phyloP scores from a whole-genome alignment of 2,329 filamentous ascomycete genomes.

The Alternaria burnsii region DNA sequence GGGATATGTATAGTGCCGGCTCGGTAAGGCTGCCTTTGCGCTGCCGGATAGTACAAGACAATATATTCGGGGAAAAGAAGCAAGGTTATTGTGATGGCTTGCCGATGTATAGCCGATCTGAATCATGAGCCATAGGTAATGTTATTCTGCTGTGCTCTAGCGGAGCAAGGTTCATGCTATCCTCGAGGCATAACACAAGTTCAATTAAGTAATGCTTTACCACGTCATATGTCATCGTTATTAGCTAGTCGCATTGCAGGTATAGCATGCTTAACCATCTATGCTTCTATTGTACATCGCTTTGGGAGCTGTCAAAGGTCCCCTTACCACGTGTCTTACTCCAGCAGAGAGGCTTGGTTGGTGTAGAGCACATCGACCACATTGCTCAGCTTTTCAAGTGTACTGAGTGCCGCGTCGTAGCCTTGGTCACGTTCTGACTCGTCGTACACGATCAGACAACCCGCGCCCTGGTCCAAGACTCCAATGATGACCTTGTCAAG shows the following conservation, averaged over 20 bases:
- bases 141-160: background rate
- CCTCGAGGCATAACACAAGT: background rate
- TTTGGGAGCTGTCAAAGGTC: constrained; percentile 10
- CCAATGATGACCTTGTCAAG: constrained; percentile 98
- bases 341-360: constrained; percentile 94
- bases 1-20: constrained; percentile 6
- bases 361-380: constrained; percentile 98
- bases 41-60: constrained; percentile 5
- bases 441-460: constrained; percentile 95
- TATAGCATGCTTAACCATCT: constrained; percentile 28
- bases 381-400: constrained; percentile 95
- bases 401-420: constrained; percentile 92
- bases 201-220: background rate
- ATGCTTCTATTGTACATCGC: constrained; percentile 47
- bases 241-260: constrained; percentile 25
- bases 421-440: constrained; percentile 92
- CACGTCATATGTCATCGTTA: constrained; percentile 27
- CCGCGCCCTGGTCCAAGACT: constrained; percentile 95
- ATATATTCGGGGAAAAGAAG: constrained; percentile 1
- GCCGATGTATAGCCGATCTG: background rate
- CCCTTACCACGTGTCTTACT: constrained; percentile 63
- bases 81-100: background rate
- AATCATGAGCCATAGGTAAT: background rate
- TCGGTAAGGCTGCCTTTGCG: constrained; percentile 1
- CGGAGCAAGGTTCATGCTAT: background rate